A percentile compares a stretch with the other conserved stretches of the same genome.
These are phyloP conservation scores for Cytospora leucostoma DNA, from an alignment of 2,329 filamentous ascomycete species.

Conservation along the genomic window DNA sequence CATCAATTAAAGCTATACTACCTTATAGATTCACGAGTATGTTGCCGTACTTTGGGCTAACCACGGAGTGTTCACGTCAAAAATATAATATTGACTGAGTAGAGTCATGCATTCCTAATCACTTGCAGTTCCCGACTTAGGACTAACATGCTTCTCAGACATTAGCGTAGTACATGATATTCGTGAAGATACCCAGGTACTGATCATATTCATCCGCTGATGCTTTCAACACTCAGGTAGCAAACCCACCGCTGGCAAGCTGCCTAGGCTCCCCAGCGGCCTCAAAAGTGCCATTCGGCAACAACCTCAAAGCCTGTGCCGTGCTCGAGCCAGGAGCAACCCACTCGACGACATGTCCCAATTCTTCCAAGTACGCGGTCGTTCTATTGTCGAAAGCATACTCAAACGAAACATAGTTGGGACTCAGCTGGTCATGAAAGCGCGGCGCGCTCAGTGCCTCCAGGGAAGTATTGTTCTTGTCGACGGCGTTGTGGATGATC, in stretches of 20 bases:
- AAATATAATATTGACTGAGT: too few species aligned
- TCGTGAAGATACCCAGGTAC: too few species aligned
- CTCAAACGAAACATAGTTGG: slow-evolving; percentile 69
- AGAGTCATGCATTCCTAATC: too few species aligned
- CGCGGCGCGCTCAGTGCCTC: slow-evolving; percentile 67
- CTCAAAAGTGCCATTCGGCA: slow-evolving; percentile 44
- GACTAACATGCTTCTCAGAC: too few species aligned
- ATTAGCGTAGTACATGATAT: too few species aligned
- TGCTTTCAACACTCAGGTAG: slow-evolving; percentile 7
- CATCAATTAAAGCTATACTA: background rate
- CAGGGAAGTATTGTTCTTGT: slow-evolving; percentile 58
- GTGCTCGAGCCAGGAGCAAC: slow-evolving; percentile 64
- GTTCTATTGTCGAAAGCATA: slow-evolving; percentile 66
- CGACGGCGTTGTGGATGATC: slow-evolving; percentile 71
- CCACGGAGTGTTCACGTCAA: too few species aligned
- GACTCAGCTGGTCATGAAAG: slow-evolving; percentile 81
- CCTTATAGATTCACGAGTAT: background rate
- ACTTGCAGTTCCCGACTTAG: too few species aligned
- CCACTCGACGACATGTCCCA: slow-evolving; percentile 74
- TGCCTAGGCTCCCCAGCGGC: slow-evolving; percentile 27
- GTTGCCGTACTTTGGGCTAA: too few species aligned
- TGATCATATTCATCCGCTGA: background rate
- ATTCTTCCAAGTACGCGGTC: slow-evolving; percentile 60
- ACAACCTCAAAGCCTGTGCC: slow-evolving; percentile 67
- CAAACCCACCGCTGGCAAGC: slow-evolving; percentile 22